phyloP scores from a whole-genome alignment of 768 basidiomycete genomes.

The Lanmaoa rubissima region DNA sequence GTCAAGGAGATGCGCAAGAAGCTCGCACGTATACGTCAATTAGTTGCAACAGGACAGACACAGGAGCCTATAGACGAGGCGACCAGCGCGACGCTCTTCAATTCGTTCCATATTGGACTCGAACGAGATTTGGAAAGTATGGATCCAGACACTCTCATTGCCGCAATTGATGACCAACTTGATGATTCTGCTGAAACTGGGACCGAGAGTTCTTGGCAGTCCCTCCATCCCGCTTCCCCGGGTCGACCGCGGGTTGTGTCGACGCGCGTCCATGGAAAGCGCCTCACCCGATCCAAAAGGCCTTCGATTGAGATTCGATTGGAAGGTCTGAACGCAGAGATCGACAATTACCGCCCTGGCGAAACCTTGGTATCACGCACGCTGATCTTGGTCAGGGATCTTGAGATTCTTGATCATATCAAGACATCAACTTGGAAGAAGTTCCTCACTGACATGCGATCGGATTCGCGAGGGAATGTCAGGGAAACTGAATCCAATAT shows the following conservation, averaged over 20 bases:
- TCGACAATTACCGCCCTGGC: slow-evolving; percentile 61
- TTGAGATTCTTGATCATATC: slow-evolving; percentile 96
- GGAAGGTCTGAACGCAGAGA: slow-evolving; percentile 58
- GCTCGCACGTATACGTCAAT: slow-evolving; percentile 85
- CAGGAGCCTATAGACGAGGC: slow-evolving; percentile 73
- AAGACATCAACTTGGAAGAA: slow-evolving; percentile 99
- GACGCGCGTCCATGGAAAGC: slow-evolving; percentile 51
- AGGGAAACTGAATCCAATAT: slow-evolving; percentile 92
- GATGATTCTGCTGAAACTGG: slow-evolving; percentile 71
- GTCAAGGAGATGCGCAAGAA: slow-evolving; percentile 84
- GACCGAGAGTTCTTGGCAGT: slow-evolving; percentile 89
- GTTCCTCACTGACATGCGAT: slow-evolving; percentile 83
- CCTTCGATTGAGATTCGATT: slow-evolving; percentile 85
- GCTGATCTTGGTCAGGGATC: slow-evolving; percentile 62
- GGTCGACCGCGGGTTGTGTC: slow-evolving; percentile 35
- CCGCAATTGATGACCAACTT: slow-evolving; percentile 91
- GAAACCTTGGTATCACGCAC: slow-evolving; percentile 62
- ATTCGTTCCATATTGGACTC: slow-evolving; percentile 93
- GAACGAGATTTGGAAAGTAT: slow-evolving; percentile 70
- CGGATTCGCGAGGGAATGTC: slow-evolving; percentile 83
- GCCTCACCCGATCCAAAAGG: slow-evolving; percentile 67
- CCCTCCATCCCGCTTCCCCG: slow-evolving; percentile 57
- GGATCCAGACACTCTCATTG: slow-evolving; percentile 76
- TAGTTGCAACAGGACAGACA: slow-evolving; percentile 86
- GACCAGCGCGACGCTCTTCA: slow-evolving; percentile 80